Evolutionary conservation across 495 filamentous ascomycete species (phyloP).

Genomic region (Schizothecium vesticola): DNA sequence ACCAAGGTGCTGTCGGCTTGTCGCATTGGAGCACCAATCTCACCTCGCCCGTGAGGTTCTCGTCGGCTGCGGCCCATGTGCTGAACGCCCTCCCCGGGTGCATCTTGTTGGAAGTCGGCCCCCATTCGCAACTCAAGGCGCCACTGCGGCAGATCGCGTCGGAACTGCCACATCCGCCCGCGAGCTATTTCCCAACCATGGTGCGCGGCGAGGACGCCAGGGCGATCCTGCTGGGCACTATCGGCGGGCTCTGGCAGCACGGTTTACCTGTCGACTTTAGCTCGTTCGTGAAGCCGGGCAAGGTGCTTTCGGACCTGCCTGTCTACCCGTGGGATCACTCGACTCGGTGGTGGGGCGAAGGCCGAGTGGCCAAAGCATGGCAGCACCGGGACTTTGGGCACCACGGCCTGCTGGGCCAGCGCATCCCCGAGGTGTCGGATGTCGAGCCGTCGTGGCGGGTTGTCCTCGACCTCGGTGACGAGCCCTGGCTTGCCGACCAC

Average conservation of each 20-base stretch:
- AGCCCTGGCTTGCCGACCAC: slow-evolving; percentile 49
- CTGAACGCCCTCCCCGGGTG: slow-evolving; percentile 14
- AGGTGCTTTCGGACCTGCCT: slow-evolving; percentile 22
- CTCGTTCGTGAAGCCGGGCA: slow-evolving; percentile 25
- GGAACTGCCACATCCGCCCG: too few relatives aligned
- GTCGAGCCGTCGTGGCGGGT: slow-evolving; percentile 42
- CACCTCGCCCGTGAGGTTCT: slow-evolving; percentile 41
- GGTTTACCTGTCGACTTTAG: slow-evolving; percentile 17
- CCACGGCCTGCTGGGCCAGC: slow-evolving; percentile 43
- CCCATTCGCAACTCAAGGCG: slow-evolving; percentile 49
- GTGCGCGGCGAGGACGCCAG: background rate
- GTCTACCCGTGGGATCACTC: slow-evolving; percentile 40
- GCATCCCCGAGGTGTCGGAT: slow-evolving; percentile 30
- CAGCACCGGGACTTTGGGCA: slow-evolving; percentile 30
- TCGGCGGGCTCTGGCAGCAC: too few relatives aligned
- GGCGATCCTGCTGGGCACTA: too few relatives aligned
- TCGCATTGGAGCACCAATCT: slow-evolving; percentile 45
- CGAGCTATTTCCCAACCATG: too few relatives aligned
- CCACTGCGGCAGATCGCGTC: slow-evolving; percentile 41
- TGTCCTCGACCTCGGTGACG: slow-evolving; percentile 31
- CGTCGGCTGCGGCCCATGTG: slow-evolving; percentile 28
- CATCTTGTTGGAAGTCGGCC: slow-evolving; percentile 49
- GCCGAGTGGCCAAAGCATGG: slow-evolving; percentile 37
- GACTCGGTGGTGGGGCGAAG: slow-evolving; percentile 37
- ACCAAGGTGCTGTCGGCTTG: too few relatives aligned